Percentiles rank a stretch among this genome's conserved stretches.
These are phyloP conservation scores for Calonectria ilicicola DNA, from an alignment of 2,329 filamentous ascomycete genomes.

Conservation along the genomic window DNA sequence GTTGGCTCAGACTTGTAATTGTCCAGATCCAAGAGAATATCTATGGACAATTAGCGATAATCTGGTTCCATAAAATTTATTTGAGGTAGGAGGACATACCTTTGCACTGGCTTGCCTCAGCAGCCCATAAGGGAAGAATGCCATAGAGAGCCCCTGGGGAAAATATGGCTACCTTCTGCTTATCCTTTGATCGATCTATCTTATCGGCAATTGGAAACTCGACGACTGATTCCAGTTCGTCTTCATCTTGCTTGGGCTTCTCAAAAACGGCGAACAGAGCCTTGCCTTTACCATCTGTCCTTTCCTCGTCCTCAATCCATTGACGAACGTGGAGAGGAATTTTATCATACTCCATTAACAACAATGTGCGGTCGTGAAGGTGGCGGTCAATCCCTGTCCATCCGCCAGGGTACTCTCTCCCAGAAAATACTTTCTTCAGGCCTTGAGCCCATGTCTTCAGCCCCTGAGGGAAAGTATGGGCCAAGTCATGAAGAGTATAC, in stretches of 20 bases:
- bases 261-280: conserved; percentile 57
- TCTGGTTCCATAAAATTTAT: not conserved
- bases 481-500: conserved; percentile 58
- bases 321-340: conserved; percentile 57
- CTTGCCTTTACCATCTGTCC: conserved; percentile 47
- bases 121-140: conserved; percentile 62
- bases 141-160: conserved; percentile 65
- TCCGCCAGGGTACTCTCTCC: conserved; percentile 60
- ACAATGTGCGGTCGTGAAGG: conserved; percentile 59
- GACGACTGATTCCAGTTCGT: conserved; percentile 53
- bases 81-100: conserved; percentile 45
- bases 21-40: conserved; percentile 42
- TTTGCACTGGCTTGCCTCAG: conserved; percentile 55
- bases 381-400: conserved; percentile 67
- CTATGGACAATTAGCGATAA: conserved; percentile 29
- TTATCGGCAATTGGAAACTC: conserved; percentile 41
- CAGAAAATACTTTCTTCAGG: conserved; percentile 54
- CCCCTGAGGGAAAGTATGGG: conserved; percentile 51
- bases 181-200: conserved; percentile 46
- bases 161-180: conserved; percentile 59
- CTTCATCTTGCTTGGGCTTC: conserved; percentile 51
- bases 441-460: conserved; percentile 54
- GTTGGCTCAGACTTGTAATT: conserved; percentile 43
- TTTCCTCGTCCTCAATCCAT: conserved; percentile 61
- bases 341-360: conserved; percentile 59